phyloP scores from a whole-genome alignment of 768 basidiomycete genomes.

The Amanita phalloides region DNA sequence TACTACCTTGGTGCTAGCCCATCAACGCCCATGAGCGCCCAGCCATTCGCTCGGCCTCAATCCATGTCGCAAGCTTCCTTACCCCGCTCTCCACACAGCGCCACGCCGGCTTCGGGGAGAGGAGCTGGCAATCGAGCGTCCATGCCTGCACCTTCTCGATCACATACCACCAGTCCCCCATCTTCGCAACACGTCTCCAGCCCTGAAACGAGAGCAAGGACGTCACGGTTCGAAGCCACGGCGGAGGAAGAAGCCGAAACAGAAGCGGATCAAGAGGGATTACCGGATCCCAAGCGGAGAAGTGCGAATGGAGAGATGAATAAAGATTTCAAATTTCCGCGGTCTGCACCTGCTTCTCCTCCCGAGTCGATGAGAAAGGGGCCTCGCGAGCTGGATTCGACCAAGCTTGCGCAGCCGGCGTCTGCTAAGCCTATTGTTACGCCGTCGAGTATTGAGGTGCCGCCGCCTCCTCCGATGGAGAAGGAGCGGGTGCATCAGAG shows the following conservation, averaged over 20 bases:
- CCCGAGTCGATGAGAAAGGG: not conserved
- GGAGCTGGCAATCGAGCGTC: slow-evolving; percentile 45
- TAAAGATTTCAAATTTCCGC: slow-evolving; percentile 63
- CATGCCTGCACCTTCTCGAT: slow-evolving; percentile 49
- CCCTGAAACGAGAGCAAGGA: slow-evolving; percentile 12
- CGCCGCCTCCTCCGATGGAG: slow-evolving; percentile 69
- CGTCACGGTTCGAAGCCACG: slow-evolving; percentile 35
- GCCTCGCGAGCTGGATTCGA: slow-evolving; percentile 6
- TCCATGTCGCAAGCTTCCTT: slow-evolving; percentile 68
- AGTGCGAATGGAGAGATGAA: slow-evolving; percentile 71
- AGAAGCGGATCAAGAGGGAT: slow-evolving; percentile 9
- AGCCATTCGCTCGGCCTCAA: slow-evolving; percentile 44
- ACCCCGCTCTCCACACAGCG: slow-evolving; percentile 29
- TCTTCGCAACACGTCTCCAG: slow-evolving; percentile 23
- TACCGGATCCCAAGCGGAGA: slow-evolving; percentile 26
- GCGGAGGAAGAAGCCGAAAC: slow-evolving; percentile 31
- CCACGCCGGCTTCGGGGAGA: slow-evolving; percentile 18
- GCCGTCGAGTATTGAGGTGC: slow-evolving; percentile 63
- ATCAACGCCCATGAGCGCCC: slow-evolving; percentile 27
- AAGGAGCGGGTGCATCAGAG: slow-evolving; percentile 42
- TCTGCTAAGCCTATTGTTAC: slow-evolving; percentile 27
- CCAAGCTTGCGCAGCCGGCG: slow-evolving; percentile 4
- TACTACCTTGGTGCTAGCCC: slow-evolving; percentile 74
- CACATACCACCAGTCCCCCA: slow-evolving; percentile 33
- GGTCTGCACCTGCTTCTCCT: slow-evolving; percentile 14